Evolutionary conservation across 129 eudicot genomes (phyloP), one percentile per base, ranked within the genome.

Genomic region (Deinandra increscens): DNA sequence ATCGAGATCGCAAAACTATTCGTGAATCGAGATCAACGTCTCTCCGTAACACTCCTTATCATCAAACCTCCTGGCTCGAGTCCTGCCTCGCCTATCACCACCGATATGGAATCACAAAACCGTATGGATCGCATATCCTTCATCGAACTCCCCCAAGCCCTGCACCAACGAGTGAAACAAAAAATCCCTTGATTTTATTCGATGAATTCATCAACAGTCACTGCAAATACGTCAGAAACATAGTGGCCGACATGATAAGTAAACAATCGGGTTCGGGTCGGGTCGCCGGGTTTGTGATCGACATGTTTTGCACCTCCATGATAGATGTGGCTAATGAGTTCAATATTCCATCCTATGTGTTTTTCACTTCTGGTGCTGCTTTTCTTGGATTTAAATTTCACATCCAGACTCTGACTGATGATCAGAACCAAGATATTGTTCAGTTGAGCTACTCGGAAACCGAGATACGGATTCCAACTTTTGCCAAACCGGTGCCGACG

Each of bases 1-100:
- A 55, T 79, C 48, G 79, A 83, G 81, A 26, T 83, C 4, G 81
- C 87, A 34, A 79, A 75, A 48, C 46, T 79, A n/a, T 71, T 83
- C 3, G 70, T 67, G 38, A 22, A 66, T n/a, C 62, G 81, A 44
- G 72, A 83, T 15, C 58, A 73, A 18, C 36, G 34, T 0, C 65
- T 78, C 46, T 69, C 78, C n/a, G 45, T 82, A 22, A 51, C 62
- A 49, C 8, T 68, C 36, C 73, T 68, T 68, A 6, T 68, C 63
- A 68, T 68, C 2, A 51, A 51, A 9, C 36, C 63, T 50, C 63
- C 63, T 15, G 46, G 44, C 26, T 46, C 10, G 45, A 6, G 33
- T 67, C 31, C 60, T 46, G 46, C 33, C 34, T 33, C 60, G 7
- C 50, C 48, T 36, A 19, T 37, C 6, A 19, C 48, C 22, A 6